Base-by-base conservation (phyloP, 2,329 filamentous ascomycete species). In the Fusarium bactridioides region DNA sequence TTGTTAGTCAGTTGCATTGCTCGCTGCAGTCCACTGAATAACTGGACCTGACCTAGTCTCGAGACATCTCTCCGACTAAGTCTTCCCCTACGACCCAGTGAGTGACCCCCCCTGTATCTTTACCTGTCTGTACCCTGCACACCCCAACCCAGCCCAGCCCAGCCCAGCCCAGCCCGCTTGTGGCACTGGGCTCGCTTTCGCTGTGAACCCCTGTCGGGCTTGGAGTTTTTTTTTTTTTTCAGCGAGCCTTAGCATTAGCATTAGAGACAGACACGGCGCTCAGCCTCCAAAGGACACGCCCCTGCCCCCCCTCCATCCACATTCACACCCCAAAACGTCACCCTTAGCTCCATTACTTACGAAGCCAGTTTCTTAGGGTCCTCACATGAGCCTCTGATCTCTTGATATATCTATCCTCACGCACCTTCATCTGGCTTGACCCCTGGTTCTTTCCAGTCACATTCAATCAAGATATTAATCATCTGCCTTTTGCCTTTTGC, bases 251-350 rank as follows among this genome's bases (percentile, higher is more conserved):
- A 50, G 47, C 47, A 33, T 50, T 45, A 43, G 18, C 23, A 21
- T 27, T 19, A 40, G n/a, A 53, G 47, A 54, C 47, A 57, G 57
- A 64, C 64, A 71, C 67, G 61, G 57, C 48, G 76, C 79, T 83
- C 82, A 84, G 82, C 83, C 83, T 83, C 83, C 81, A 82, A 80
- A 37, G 43, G 51, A 65, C 70, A 67, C 70, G 61, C 66, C 66
- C 60, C 61, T 45, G 29, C 54, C 54, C 38, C 37, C 37, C 38
- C 53, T 44, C 21, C 16, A 56, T 29, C 29, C 54, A 56, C 54
- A 61, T 63, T 72, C 75, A 70, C 71, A 51, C 76, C 76, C 78
- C 74, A 76, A 83, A 84, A 78, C 82, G 81, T 84, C 82, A 83
- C 80, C 35, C 64, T 67, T 68, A 68, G 65, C 62, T 68, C 60